Base-by-base conservation (phyloP, 1,139 yeast genomes). In the Taphrina confusa region DNA sequence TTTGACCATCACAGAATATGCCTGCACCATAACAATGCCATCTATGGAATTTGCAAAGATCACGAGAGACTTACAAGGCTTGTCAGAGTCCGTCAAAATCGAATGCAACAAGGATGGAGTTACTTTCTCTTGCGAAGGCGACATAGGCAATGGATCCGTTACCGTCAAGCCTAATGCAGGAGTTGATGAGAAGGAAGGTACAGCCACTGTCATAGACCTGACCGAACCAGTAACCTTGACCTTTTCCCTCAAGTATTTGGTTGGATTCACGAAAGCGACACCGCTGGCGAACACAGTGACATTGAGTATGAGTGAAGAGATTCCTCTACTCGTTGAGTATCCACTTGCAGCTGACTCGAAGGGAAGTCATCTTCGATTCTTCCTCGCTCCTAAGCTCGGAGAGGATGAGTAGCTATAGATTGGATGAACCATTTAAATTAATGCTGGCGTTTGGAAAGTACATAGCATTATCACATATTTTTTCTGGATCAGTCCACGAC, bases 361-460 rank as follows among this genome's bases (percentile, higher is more conserved):
- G 66, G 88, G 94, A 72, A 98, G 99, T 57, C 88, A 88, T 75
- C 79, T 92, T 73, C 85, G 96, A 74, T 92, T 87, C 81, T 92
- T 87, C 81, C 81, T 92, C 75, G 98, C 98, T 68, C 98, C 98
- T 63, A 92, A 92, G 80, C 89, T 90, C 72, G 95, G 87, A 67
- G 96, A 88, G 68, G 96, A 88, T 64, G 94, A 87, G 66, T 66
- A 66, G 47, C 46, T 30, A 39, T 36, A 46, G 18, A 9, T 16
- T 5, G 14, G 1, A 49, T 23, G 1, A 18, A 37, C 9, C 20
- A 37, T 37, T 16, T 37, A n/a, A n/a, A n/a, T n/a, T n/a, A 9
- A 37, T 37, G 42, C 42, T 37, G 42, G 42, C 42, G 20, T 37
- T 37, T 37, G 6, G n/a, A 37, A 36, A 37, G 42, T 37, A 37